Base-by-base conservation (phyloP, 495 filamentous ascomycete species). In the Neurospora sublineolata region DNA sequence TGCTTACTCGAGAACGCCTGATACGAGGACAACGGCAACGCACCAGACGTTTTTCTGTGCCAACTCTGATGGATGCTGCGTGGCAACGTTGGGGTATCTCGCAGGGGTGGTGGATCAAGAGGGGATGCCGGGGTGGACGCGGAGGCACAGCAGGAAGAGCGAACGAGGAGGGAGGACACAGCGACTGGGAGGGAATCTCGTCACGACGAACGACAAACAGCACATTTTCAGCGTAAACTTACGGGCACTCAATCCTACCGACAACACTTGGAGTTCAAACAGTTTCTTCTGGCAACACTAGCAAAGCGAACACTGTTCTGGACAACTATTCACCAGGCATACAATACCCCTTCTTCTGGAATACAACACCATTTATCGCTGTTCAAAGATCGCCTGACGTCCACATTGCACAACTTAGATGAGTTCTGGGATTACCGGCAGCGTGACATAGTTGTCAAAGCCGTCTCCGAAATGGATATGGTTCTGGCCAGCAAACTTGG, bases 401-500 rank as follows among this genome's bases (percentile, higher is more conserved):
- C 20, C 14, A 68, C 14, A 9, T 27, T 70, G 12, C 37, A 71
- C 14, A 27, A 14, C 6, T 5, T 27, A 60, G 52, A 30, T 18
- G 52, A 1, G 52, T 9, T 33, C 12, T 16, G 87, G 86, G 72
- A 90, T 87, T 36, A 89, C 76, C 4, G 87, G 87, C 68, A 90
- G 74, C 1, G 79, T 83, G 33, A 90, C 82, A 73, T 84, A 88
- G 78, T 89, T 89, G 37, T 84, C 82, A 40, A 76, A 40, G 2
- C 77, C 80, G 10, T 80, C 73, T 18, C 86, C 87, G 77, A 89
- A 88, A 74, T 88, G 85, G 70, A 89, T 79, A 76, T 85, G 80
- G 75, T 89, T 90, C 68, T 76, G 72, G 11, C 86, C 86, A 18
- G 80, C 80, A 73, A 89, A 85, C 71, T 79, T 82, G 52, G 82